Evolutionary conservation across 192 early-diverging fungal species (phyloP).

Genomic region (Chytriomyces sp.): DNA sequence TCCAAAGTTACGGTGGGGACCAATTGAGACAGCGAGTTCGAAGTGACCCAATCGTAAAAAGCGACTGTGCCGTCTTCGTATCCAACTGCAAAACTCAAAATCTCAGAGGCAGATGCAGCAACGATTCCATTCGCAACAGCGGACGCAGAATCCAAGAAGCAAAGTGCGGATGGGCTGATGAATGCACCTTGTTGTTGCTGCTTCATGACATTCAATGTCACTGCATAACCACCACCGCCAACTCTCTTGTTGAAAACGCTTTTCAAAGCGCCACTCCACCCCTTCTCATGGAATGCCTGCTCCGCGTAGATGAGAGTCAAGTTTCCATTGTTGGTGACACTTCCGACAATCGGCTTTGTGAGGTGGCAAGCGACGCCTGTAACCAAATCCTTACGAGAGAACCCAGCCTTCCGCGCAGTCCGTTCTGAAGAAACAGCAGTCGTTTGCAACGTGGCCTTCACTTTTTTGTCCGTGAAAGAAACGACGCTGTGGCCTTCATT

Average conservation of each 20-base stretch:
- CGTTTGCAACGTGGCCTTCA: constrained; percentile 1
- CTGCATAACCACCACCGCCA: constrained; percentile 17
- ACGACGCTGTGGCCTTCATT: constrained; percentile 23
- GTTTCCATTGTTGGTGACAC: constrained; percentile 38
- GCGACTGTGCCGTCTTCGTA: constrained; percentile 37
- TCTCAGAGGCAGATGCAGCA: constrained; percentile 13
- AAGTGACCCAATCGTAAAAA: constrained; percentile 35
- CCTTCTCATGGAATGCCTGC: constrained; percentile 35
- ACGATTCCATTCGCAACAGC: constrained; percentile 12
- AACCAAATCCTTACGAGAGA: constrained; percentile 34
- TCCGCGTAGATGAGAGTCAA: constrained; percentile 37
- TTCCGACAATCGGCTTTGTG: constrained; percentile 33
- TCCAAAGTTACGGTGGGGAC: constrained; percentile 27
- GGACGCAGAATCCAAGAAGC: constrained; percentile 30
- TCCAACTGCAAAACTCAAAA: constrained; percentile 38
- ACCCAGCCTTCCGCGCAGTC: constrained; percentile 16
- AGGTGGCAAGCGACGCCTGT: constrained; percentile 33
- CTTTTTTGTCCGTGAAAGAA: constrained; percentile 32
- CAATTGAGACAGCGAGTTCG: background rate
- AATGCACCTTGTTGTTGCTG: constrained; percentile 6
- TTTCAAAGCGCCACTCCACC: constrained; percentile 24
- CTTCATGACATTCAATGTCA: constrained; percentile 35
- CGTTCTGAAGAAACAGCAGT: constrained; percentile 3
- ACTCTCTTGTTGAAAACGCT: constrained; percentile 21
- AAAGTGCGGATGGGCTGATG: constrained; percentile 27